A percentile compares a stretch with the other conserved stretches of the same genome.
Evolutionary conservation across 306 rosid genomes (phyloP).

Genomic region (Prosopis cineraria): DNA sequence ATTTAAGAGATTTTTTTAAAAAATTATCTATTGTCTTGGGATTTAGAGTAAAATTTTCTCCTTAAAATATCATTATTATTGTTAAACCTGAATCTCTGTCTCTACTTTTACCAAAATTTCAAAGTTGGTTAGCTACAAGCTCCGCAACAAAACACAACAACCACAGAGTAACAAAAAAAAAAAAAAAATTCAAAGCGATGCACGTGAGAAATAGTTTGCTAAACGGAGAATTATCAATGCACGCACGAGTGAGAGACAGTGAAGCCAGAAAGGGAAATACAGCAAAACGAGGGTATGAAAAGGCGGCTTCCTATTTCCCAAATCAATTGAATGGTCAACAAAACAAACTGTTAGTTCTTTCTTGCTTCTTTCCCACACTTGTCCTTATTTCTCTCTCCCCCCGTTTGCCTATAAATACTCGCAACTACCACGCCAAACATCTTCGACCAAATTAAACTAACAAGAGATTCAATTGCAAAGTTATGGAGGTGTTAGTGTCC

Average conservation of each 20-base stretch:
- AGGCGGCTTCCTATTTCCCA: constrained; percentile 39
- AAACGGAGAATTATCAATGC: background rate
- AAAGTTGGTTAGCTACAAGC: background rate
- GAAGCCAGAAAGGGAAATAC: too few relatives aligned
- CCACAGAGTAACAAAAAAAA: background rate
- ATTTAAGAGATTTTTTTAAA: too few relatives aligned
- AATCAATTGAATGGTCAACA: constrained; percentile 41
- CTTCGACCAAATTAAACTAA: constrained; percentile 20
- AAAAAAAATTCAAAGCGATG: background rate
- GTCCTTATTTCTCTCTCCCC: background rate
- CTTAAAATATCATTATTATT: too few relatives aligned
- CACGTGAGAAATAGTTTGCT: constrained; percentile 26
- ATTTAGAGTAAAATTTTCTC: too few relatives aligned
- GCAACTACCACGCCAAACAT: background rate
- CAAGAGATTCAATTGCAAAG: background rate
- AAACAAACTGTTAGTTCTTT: constrained; percentile 35
- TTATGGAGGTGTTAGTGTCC: constrained; percentile 70
- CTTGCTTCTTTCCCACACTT: constrained; percentile 32
- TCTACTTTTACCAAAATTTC: background rate
- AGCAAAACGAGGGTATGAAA: constrained; percentile 44
- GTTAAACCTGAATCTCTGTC: too few relatives aligned
- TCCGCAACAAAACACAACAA: background rate
- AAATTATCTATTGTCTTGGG: too few relatives aligned
- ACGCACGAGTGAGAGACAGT: constrained; percentile 7
- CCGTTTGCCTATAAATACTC: constrained; percentile 12